Evolutionary conservation across 2,329 filamentous ascomycete species (phyloP).

Genomic region (Ceratocystiopsis sp.): DNA sequence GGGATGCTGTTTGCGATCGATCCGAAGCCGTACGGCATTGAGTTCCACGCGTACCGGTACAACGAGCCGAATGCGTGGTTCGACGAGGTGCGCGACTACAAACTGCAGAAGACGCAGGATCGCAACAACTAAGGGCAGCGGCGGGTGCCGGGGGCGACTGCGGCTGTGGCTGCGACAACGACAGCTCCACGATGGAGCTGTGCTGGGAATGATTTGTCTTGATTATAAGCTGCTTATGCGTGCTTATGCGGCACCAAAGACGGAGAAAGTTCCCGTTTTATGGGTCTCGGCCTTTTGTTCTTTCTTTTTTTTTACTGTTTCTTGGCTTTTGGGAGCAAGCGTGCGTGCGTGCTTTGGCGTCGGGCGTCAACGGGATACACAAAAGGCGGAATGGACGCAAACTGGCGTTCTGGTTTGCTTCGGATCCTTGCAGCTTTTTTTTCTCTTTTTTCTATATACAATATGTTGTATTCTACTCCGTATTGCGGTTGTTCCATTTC

Average conservation of each 20-base stretch:
- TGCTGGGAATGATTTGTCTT: too few relatives aligned
- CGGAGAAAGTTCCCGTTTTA: background rate
- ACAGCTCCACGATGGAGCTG: too few relatives aligned
- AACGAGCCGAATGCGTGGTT: slow-evolving; percentile 66
- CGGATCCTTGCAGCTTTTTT: background rate
- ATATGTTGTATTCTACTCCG: too few relatives aligned
- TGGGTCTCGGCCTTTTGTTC: background rate
- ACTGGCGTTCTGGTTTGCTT: background rate
- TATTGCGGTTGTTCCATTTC: too few relatives aligned
- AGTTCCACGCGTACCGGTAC: slow-evolving; percentile 91
- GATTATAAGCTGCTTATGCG: too few relatives aligned
- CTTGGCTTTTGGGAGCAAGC: background rate
- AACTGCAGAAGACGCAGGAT: slow-evolving; percentile 43
- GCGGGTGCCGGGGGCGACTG: too few relatives aligned
- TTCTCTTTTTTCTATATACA: background rate
- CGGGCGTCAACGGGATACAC: too few relatives aligned
- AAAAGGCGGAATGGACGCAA: too few relatives aligned
- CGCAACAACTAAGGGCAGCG: slow-evolving; percentile 14
- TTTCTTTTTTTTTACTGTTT: background rate
- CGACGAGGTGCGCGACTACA: slow-evolving; percentile 70
- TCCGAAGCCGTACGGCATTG: slow-evolving; percentile 93
- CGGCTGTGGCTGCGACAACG: too few relatives aligned
- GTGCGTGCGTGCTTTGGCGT: too few relatives aligned
- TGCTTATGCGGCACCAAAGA: too few relatives aligned
- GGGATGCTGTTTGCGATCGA: slow-evolving; percentile 91